Evolutionary conservation across 2,329 filamentous ascomycete genomes (phyloP).

Genomic region (Fusarium neocosmosporiellum): DNA sequence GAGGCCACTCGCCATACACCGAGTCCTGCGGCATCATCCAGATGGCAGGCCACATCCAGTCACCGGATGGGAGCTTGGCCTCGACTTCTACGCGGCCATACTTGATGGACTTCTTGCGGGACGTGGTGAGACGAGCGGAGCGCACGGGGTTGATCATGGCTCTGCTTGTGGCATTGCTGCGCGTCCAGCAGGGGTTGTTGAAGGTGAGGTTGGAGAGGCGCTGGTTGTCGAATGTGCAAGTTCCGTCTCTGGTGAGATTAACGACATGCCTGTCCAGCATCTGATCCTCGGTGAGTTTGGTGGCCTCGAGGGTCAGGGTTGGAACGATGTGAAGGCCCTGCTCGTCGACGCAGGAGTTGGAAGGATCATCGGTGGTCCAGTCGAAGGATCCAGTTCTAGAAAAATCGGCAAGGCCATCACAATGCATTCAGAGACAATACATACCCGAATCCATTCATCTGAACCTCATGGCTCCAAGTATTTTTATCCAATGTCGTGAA

Average conservation of each 20-base stretch:
- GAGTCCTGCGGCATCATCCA: slow-evolving; percentile 57
- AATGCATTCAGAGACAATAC: background rate
- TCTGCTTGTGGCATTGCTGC: slow-evolving; percentile 55
- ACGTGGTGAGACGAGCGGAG: slow-evolving; percentile 56
- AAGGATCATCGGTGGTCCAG: slow-evolving; percentile 60
- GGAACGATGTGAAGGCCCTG: slow-evolving; percentile 63
- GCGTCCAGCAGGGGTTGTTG: slow-evolving; percentile 47
- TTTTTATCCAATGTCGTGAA: slow-evolving; percentile 48
- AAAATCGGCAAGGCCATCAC: background rate
- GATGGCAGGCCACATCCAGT: slow-evolving; percentile 66
- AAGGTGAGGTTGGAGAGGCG: slow-evolving; percentile 51
- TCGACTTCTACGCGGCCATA: slow-evolving; percentile 65
- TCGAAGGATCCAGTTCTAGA: slow-evolving; percentile 57
- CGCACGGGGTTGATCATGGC: slow-evolving; percentile 61
- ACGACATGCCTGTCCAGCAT: slow-evolving; percentile 52
- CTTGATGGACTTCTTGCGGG: slow-evolving; percentile 57
- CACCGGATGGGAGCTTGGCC: slow-evolving; percentile 62
- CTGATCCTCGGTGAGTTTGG: slow-evolving; percentile 46
- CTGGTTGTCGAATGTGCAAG: slow-evolving; percentile 22
- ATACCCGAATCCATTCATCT: slow-evolving; percentile 54
- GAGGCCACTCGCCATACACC: slow-evolving; percentile 63
- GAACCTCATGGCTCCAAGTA: slow-evolving; percentile 58
- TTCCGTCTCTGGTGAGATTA: slow-evolving; percentile 56
- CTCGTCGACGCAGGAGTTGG: slow-evolving; percentile 58
- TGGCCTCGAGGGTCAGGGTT: slow-evolving; percentile 54